Evolutionary conservation across 2,329 filamentous ascomycete species (phyloP), one percentile per base, ranked within the genome.

Genomic region (Colletotrichum agaves): DNA sequence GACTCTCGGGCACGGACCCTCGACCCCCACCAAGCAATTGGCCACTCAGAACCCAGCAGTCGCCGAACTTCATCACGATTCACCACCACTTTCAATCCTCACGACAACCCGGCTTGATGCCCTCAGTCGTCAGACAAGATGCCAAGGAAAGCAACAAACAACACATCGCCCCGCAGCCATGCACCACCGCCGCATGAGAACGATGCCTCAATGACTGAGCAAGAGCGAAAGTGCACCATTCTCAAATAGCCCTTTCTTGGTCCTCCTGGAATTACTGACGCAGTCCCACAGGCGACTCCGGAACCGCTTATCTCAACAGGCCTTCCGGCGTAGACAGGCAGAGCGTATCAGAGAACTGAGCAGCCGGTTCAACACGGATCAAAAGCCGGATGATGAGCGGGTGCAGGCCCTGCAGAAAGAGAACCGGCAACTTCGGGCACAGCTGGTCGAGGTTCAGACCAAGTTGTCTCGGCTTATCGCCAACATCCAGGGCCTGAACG

Each of bases 281-380:
- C 0, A 46, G 3, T 0, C 6, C 31, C 8, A 13, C 7, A 77
- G 75, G 61, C 76, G 75, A 60, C 67, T 75, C 23, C 75, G 75
- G n/a, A 77, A 77, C 47, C 75, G 75, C 12, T 70, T 77, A 1
- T 76, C 75, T 0, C 75, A 77, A 21, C 71, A 73, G n/a, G 75
- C 75, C 0, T 77, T 77, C 53, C 75, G 75, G 1, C 75, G 75
- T 1, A 67, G 75, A 17, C 74, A 75, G 39, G 74, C 72, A 2
- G 74, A 77, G 58, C 72, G 72, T 11, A 69, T 77, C 2, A 61
- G 75, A 7, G 74, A 77, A 39, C 63, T 77, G 0, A 71, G 70
- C 2, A 75, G 57, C 3, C 70, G 71, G 1, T 70, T 73, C 2
- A 74, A 75, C 17, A 63, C 67, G 0, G 70, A 70, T 1, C 69